A percentile compares a stretch with the other conserved stretches of the same genome.
phyloP scores from a whole-genome alignment of 305 asterid genomes.

The Stenogyne calaminthoides region DNA sequence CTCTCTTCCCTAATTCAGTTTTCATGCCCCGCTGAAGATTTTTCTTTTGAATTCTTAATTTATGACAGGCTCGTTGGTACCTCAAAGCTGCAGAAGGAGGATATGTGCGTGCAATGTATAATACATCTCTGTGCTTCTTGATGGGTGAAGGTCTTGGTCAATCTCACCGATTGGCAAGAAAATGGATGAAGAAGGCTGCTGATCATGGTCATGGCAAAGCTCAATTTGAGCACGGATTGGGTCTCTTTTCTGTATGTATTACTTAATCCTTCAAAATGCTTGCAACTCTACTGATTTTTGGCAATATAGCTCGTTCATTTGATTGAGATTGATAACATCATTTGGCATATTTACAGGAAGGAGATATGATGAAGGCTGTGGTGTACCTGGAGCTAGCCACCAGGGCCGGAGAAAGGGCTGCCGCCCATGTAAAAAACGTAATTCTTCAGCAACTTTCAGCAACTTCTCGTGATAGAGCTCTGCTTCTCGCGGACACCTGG shows the following conservation, averaged over 20 bases:
- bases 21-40: constrained; percentile 10
- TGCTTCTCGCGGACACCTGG: constrained; percentile 63
- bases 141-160: constrained; percentile 74
- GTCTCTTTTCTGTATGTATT: constrained; percentile 74
- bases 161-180: constrained; percentile 65
- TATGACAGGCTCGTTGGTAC: constrained; percentile 79
- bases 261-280: not conserved
- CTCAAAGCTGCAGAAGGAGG: constrained; percentile 93
- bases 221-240: constrained; percentile 79
- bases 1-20: not conserved
- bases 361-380: constrained; percentile 85
- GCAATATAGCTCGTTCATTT: not conserved
- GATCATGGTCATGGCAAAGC: constrained; percentile 94
- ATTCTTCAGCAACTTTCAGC: constrained; percentile 60
- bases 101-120: constrained; percentile 90
- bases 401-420: constrained; percentile 76
- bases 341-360: constrained; percentile 51
- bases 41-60: not conserved
- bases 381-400: constrained; percentile 80
- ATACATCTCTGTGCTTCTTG: constrained; percentile 75
- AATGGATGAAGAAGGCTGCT: constrained; percentile 97
- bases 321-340: not conserved
- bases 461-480: constrained; percentile 53
- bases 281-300: not conserved
- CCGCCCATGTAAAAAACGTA: constrained; percentile 63